A percentile compares a stretch with the other conserved stretches of the same genome.
phyloP scores from a whole-genome alignment of 352 stramenopile genomes.

The Pythium sp. region DNA sequence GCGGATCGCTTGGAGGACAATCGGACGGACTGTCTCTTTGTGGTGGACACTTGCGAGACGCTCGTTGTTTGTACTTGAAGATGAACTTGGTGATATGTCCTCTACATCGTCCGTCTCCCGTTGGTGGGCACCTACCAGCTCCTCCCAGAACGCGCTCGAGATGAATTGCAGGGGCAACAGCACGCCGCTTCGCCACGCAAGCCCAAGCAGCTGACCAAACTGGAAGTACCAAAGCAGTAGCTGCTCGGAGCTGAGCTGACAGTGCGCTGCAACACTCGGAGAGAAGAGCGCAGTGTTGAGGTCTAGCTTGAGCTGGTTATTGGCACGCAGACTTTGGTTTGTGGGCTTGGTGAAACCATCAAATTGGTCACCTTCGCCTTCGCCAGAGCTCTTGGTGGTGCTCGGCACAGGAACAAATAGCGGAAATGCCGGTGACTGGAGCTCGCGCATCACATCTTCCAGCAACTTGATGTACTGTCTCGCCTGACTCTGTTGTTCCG shows the following conservation, averaged over 20 bases:
- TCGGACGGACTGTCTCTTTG: constrained; percentile 4
- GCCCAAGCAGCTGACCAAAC: constrained; percentile 56
- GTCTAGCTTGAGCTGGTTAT: constrained; percentile 32
- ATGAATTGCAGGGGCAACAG: constrained; percentile 55
- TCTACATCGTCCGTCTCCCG: background rate
- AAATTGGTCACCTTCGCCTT: background rate
- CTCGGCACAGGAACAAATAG: constrained; percentile 35
- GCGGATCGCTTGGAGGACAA: constrained; percentile 38
- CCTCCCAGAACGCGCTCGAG: constrained; percentile 39
- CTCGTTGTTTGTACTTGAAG: background rate
- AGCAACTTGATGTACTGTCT: constrained; percentile 50
- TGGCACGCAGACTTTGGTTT: background rate
- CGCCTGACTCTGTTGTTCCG: constrained; percentile 22
- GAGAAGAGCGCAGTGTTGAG: constrained; percentile 49
- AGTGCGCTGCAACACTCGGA: constrained; percentile 16
- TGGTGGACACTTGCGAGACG: background rate
- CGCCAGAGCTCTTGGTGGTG: too few relatives aligned
- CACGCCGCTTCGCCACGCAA: constrained; percentile 51
- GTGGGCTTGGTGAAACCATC: background rate
- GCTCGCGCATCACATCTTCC: constrained; percentile 40
- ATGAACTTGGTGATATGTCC: background rate
- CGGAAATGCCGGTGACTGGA: constrained; percentile 61
- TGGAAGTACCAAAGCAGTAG: constrained; percentile 53
- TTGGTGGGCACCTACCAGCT: constrained; percentile 19
- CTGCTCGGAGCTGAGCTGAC: constrained; percentile 20